Evolutionary conservation across 352 stramenopile genomes (phyloP), one percentile per base, ranked within the genome.

Genomic region (Pythium chondricola): DNA sequence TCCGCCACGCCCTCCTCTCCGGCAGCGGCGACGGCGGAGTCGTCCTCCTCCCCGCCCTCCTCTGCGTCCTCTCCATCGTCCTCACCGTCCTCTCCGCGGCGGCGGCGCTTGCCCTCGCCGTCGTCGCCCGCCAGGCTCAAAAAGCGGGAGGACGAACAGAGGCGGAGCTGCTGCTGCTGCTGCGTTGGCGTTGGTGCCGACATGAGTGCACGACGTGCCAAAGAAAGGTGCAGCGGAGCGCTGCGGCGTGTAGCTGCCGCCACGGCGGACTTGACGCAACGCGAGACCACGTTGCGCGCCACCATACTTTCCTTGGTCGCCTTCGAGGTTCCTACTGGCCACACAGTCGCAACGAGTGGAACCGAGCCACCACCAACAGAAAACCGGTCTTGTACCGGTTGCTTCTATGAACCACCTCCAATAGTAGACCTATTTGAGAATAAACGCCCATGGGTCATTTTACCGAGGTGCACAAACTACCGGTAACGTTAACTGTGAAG

Each of bases 131-230:
- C 76, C 53, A 93, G 64, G 26, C 64, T 85, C 56, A 86, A 46
- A 59, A 93, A 93, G 20, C 81, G 77, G 54, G 80, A 92, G 55
- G 75, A 80, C 47, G 65, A 73, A 54, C 63, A 71, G 18, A 50
- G 26, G 35, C 67, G 67, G 47, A 63, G 43, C 20, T 59, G 40
- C 33, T n/a, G 21, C 53, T 42, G 9, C 33, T 18, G 13, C 36
- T 46, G 22, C 47, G 30, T 22, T 14, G 35, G 35, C 10, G 59
- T 22, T 22, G 53, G 30, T 2, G 41, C 18, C 18, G 33, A 14
- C 24, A 22, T 16, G 41, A 10, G 33, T 27, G 58, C 47, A 25
- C 55, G 43, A 14, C 30, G 38, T 13, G 36, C 31, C 6, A 37
- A n/a, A n/a, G n/a, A n/a, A n/a, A n/a, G n/a, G 39, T n/a, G 44